phyloP scores from a whole-genome alignment of 2,329 filamentous ascomycete genomes.

The Cercospora beticola region DNA sequence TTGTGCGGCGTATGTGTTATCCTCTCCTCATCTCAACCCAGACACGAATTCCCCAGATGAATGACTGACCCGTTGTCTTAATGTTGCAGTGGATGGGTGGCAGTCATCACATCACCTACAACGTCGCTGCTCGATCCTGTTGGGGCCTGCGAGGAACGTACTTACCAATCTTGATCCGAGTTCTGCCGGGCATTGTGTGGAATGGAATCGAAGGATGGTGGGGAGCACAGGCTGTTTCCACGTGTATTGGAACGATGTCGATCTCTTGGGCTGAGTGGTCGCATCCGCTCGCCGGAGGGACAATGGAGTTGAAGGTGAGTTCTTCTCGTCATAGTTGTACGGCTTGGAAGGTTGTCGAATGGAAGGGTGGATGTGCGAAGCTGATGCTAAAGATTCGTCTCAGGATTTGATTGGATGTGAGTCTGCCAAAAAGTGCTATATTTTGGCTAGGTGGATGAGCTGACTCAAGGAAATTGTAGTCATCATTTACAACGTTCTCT shows the following conservation, averaged over 20 bases:
- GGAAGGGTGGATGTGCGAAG: no score
- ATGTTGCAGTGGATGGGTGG: slow-evolving; percentile 15
- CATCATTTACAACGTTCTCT: slow-evolving; percentile 20
- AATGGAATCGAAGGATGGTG: slow-evolving; percentile 22
- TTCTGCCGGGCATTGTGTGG: slow-evolving; percentile 21
- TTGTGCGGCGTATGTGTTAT: slow-evolving; percentile 15
- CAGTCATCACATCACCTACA: slow-evolving; percentile 19
- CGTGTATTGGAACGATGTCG: slow-evolving; percentile 21
- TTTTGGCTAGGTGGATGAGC: not conserved
- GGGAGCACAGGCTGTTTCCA: slow-evolving; percentile 19
- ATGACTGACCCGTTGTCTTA: no score
- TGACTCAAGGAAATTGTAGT: not conserved
- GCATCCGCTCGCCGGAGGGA: slow-evolving; percentile 17
- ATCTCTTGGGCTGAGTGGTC: slow-evolving; percentile 19
- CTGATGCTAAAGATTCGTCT: no score
- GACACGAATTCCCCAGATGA: no score
- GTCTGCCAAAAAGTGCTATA: not conserved
- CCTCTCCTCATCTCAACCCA: not conserved
- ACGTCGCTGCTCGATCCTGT: slow-evolving; percentile 14
- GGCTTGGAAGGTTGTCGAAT: no score
- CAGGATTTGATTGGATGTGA: slow-evolving; percentile 22
- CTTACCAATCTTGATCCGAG: slow-evolving; percentile 17
- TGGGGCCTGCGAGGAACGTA: slow-evolving; percentile 20
- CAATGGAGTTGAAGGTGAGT: slow-evolving; percentile 16
- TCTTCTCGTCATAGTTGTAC: not conserved